A percentile compares a stretch with the other conserved stretches of the same genome.
Evolutionary conservation across 2,329 filamentous ascomycete species (phyloP).

Genomic region (Colletotrichum sp.): DNA sequence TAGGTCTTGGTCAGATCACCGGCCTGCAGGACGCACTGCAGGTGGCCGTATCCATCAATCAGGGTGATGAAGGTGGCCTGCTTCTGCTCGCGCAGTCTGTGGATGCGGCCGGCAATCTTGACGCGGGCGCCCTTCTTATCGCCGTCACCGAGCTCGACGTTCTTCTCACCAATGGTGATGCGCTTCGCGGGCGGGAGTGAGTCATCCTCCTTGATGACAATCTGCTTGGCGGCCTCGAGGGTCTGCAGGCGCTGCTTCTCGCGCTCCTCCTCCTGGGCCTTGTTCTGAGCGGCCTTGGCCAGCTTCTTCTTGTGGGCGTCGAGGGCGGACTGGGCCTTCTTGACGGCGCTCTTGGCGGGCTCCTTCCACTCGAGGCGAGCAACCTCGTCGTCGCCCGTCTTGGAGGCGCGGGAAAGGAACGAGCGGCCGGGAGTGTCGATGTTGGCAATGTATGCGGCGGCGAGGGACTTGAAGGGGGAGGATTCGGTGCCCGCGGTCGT

Average conservation of each 20-base stretch:
- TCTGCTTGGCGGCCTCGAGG: constrained; percentile 78
- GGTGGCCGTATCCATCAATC: constrained; percentile 79
- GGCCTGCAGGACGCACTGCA: constrained; percentile 80
- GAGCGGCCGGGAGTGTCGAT: constrained; percentile 59
- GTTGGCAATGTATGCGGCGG: constrained; percentile 77
- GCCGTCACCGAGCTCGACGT: constrained; percentile 63
- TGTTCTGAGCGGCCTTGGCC: constrained; percentile 75
- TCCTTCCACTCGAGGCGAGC: constrained; percentile 77
- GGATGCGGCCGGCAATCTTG: constrained; percentile 81
- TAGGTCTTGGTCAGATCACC: constrained; percentile 90
- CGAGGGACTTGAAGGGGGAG: constrained; percentile 81
- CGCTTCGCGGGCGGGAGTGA: constrained; percentile 75
- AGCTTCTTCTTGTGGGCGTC: constrained; percentile 85
- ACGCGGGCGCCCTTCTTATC: constrained; percentile 72
- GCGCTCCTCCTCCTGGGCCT: constrained; percentile 70
- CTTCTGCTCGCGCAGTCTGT: constrained; percentile 81
- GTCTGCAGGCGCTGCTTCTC: constrained; percentile 65
- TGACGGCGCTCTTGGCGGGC: constrained; percentile 81
- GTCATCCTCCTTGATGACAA: constrained; percentile 70
- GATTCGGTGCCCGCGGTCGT: constrained; percentile 70
- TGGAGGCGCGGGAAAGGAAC: constrained; percentile 73
- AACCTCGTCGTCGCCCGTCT: constrained; percentile 68
- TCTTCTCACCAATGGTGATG: constrained; percentile 77
- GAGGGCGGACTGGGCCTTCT: constrained; percentile 79
- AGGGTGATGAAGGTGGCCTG: constrained; percentile 87